phyloP scores from a whole-genome alignment of 768 basidiomycete species.

The Boletus sp. region DNA sequence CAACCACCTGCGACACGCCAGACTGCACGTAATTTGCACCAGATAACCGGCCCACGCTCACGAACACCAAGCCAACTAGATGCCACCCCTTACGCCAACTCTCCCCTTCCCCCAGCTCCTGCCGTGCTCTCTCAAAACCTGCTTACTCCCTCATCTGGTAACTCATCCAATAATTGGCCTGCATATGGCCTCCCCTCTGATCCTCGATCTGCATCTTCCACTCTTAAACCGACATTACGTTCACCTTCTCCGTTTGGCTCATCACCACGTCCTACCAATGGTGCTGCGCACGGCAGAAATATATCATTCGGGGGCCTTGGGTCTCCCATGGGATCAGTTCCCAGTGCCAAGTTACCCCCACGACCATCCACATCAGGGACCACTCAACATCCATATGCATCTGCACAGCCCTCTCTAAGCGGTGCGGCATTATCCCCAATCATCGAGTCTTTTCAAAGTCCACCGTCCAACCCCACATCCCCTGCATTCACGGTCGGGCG shows the following conservation, averaged over 20 bases:
- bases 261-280: conserved; percentile 41
- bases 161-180: conserved; percentile 40
- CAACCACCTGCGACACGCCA: conserved; percentile 38
- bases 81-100: conserved; percentile 42
- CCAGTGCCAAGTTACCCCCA: conserved; percentile 42
- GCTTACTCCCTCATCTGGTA: conserved; percentile 38
- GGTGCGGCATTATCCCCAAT: conserved; percentile 66
- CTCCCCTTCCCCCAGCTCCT: conserved; percentile 44
- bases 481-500: conserved; percentile 58
- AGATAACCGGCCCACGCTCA: conserved; percentile 33
- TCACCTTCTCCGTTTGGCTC: conserved; percentile 28
- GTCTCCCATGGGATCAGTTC: conserved; percentile 36
- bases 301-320: conserved; percentile 47
- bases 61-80: conserved; percentile 63
- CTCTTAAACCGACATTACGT: conserved; percentile 41
- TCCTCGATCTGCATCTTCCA: conserved; percentile 54
- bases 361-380: conserved; percentile 44
- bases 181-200: conserved; percentile 59
- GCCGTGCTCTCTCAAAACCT: conserved; percentile 29
- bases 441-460: conserved; percentile 53
- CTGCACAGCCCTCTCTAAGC: conserved; percentile 42
- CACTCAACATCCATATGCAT: conserved; percentile 59
- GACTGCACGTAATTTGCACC: conserved; percentile 31
- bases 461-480: conserved; percentile 42
- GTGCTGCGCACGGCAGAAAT: conserved; percentile 50